Conservation (phyloP, 148 eudicot genomes). For the Cornus kousa region DNA sequence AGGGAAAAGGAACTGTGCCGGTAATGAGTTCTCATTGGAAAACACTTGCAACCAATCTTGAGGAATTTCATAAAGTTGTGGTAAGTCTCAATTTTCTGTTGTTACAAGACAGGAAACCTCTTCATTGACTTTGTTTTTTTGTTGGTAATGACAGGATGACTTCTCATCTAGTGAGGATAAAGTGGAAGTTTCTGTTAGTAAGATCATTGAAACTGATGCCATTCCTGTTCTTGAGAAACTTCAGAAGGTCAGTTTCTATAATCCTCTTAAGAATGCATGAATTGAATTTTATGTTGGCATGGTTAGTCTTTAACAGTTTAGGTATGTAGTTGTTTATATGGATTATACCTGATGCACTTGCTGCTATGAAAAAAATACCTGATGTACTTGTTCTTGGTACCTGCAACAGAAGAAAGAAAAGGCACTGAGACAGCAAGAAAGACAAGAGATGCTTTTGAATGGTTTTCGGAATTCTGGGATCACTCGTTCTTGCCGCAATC, state of each 20-base stretch:
- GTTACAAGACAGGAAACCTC: not conserved
- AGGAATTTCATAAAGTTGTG: conserved; percentile 68
- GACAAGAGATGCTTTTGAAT: conserved; percentile 36
- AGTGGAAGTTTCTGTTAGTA: conserved; percentile 57
- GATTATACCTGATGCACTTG: conserved; percentile 1
- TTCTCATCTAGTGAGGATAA: conserved; percentile 54
- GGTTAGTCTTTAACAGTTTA: not conserved
- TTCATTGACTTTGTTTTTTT: conserved; percentile 11
- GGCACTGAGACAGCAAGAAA: conserved; percentile 46
- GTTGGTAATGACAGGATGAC: conserved; percentile 45
- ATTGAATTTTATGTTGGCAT: conserved; percentile 2
- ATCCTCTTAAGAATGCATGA: conserved; percentile 2
- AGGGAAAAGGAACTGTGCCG: conserved; percentile 29
- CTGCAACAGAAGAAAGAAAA: conserved; percentile 64
- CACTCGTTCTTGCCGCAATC: conserved; percentile 69
- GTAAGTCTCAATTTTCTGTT: conserved; percentile 35
- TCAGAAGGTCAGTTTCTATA: conserved; percentile 45
- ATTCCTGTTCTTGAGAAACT: conserved; percentile 76
- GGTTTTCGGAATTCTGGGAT: conserved; percentile 34
- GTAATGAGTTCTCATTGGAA: conserved; percentile 53
- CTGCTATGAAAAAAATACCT: no score
- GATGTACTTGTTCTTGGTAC: conserved; percentile 2
- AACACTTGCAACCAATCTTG: conserved; percentile 87
- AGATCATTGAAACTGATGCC: conserved; percentile 55
- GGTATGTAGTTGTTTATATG: not conserved